These are phyloP conservation scores for Aureobasidium musti DNA, from an alignment of 2,329 filamentous ascomycete species.

Conservation along the genomic window DNA sequence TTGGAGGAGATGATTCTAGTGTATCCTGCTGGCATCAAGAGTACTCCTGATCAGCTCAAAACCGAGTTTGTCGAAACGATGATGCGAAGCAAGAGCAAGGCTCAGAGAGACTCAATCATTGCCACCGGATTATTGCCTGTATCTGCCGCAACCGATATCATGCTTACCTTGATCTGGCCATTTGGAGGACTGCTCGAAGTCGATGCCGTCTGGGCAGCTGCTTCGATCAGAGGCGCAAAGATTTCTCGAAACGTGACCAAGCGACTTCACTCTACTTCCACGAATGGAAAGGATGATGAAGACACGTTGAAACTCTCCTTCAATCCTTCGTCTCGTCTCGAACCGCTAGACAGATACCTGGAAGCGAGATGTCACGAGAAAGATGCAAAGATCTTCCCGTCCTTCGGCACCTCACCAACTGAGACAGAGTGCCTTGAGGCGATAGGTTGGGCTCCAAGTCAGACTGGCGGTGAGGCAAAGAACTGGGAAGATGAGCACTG, in stretches of 20 bases:
- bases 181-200: constrained; percentile 45
- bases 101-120: constrained; percentile 47
- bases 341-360: constrained; percentile 45
- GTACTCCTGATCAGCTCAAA: constrained; percentile 42
- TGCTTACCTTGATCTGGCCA: constrained; percentile 43
- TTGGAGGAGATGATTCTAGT: constrained; percentile 48
- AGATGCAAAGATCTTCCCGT: constrained; percentile 43
- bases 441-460: constrained; percentile 48
- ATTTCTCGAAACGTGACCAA: constrained; percentile 46
- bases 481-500: constrained; percentile 52
- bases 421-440: constrained; percentile 47
- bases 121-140: constrained; percentile 48
- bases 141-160: constrained; percentile 40
- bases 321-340: constrained; percentile 42
- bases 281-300: constrained; percentile 36
- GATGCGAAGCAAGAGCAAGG: constrained; percentile 47
- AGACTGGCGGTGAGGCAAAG: constrained; percentile 38
- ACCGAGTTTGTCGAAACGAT: constrained; percentile 48
- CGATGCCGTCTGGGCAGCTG: constrained; percentile 44
- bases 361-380: constrained; percentile 44
- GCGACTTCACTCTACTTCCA: constrained; percentile 38
- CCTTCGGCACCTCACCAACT: constrained; percentile 39
- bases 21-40: constrained; percentile 42
- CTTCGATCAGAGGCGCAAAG: constrained; percentile 51
- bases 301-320: constrained; percentile 44